A percentile compares a stretch with the other conserved stretches of the same genome.
phyloP scores from a whole-genome alignment of 208 protist genomes.

The Trypanosoma scelopori region DNA sequence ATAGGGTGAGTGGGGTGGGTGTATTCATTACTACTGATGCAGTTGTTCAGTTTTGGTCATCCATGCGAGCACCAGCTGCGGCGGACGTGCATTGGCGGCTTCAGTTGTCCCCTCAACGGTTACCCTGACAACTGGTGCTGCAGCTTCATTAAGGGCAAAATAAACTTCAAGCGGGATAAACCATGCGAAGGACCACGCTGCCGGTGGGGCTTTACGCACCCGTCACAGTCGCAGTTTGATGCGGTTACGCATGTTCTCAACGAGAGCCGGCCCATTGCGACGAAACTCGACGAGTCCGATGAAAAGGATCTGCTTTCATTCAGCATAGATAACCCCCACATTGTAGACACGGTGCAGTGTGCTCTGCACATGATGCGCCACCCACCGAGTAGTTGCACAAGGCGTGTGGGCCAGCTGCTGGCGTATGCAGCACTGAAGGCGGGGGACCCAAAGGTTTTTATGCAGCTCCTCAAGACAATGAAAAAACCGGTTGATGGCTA shows the following conservation, averaged over 20 bases:
- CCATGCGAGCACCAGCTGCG: slow-evolving; percentile 89
- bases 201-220: slow-evolving; percentile 86
- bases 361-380: slow-evolving; percentile 86
- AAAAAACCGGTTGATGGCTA: slow-evolving; percentile 88
- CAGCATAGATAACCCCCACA: slow-evolving; percentile 71
- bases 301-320: slow-evolving; percentile 74
- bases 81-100: slow-evolving; percentile 80
- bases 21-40: slow-evolving; percentile 46
- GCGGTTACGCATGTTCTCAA: slow-evolving; percentile 83
- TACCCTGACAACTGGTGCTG: slow-evolving; percentile 90
- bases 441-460: slow-evolving; percentile 76
- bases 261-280: slow-evolving; percentile 74
- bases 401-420: slow-evolving; percentile 76
- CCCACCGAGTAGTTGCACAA: slow-evolving; percentile 60
- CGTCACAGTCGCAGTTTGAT: slow-evolving; percentile 79
- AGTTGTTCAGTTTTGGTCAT: slow-evolving; percentile 89
- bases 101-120: slow-evolving; percentile 83
- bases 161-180: slow-evolving; percentile 91
- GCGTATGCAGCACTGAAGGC: slow-evolving; percentile 75
- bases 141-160: slow-evolving; percentile 90
- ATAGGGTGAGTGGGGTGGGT: not conserved
- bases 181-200: slow-evolving; percentile 85
- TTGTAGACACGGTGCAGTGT: slow-evolving; percentile 88
- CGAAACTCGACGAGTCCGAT: slow-evolving; percentile 75
- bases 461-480: slow-evolving; percentile 90